Conservation (phyloP, 257 asterid genomes). For the Fraxinus pennsylvanica region DNA sequence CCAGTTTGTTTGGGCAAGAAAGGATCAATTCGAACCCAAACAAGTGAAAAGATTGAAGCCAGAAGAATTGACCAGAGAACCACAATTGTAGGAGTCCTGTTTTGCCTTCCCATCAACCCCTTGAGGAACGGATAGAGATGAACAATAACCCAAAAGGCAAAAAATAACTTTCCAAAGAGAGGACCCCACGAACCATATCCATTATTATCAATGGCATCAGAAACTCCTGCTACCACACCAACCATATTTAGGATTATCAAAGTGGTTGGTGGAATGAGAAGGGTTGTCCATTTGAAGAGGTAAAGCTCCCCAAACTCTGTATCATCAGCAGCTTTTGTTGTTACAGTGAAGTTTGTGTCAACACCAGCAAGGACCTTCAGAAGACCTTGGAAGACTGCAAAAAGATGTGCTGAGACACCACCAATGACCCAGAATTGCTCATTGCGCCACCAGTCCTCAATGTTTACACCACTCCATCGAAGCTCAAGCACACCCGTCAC, state of each 20-base stretch:
- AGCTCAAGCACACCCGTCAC: constrained; percentile 73
- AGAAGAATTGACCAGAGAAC: constrained; percentile 82
- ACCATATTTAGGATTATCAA: constrained; percentile 73
- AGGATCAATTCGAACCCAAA: constrained; percentile 88
- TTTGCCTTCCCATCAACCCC: constrained; percentile 85
- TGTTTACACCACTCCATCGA: constrained; percentile 86
- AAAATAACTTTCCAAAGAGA: constrained; percentile 75
- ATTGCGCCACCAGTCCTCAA: constrained; percentile 89
- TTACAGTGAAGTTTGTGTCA: constrained; percentile 80
- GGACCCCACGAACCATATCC: constrained; percentile 84
- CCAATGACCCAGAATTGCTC: constrained; percentile 94
- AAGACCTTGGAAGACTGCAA: constrained; percentile 88
- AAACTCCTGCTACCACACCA: constrained; percentile 80
- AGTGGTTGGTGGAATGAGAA: constrained; percentile 83
- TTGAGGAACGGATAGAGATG: constrained; percentile 87
- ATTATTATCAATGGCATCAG: constrained; percentile 81
- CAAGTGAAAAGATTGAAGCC: constrained; percentile 81
- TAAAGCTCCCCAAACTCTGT: constrained; percentile 81
- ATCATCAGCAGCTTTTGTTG: constrained; percentile 73
- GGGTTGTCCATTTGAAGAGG: constrained; percentile 89
- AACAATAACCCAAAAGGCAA: constrained; percentile 88
- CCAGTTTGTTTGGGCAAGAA: constrained; percentile 89
- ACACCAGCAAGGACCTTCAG: constrained; percentile 84
- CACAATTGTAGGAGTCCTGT: constrained; percentile 82
- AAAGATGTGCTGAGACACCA: constrained; percentile 78